A percentile compares a stretch with the other conserved stretches of the same genome.
phyloP scores from a whole-genome alignment of 495 filamentous ascomycete genomes.

The Xylaria castorea region DNA sequence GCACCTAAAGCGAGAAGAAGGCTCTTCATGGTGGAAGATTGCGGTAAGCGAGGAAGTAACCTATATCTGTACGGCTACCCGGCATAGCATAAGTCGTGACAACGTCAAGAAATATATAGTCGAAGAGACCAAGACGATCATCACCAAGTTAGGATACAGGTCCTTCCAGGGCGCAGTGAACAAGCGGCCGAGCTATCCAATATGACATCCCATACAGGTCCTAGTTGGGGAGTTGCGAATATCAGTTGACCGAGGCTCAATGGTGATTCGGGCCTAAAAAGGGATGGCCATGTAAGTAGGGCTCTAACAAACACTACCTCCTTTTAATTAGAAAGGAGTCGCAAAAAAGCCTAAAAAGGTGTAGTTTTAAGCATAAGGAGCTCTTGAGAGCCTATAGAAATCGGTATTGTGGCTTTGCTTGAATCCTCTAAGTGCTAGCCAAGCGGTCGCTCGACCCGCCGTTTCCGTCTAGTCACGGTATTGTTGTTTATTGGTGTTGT shows the following conservation, averaged over 20 bases:
- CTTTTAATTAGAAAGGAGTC: constrained; percentile 9
- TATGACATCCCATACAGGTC: constrained; percentile 3
- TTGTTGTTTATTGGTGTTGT: not conserved
- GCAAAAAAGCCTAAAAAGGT: not conserved
- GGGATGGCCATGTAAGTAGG: not conserved
- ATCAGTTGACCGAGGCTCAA: constrained; percentile 1
- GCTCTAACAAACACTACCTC: not conserved
- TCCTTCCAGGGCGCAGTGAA: not conserved
- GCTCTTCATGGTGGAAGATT: constrained; percentile 34
- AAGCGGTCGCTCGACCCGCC: not conserved
- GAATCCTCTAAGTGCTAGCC: not conserved
- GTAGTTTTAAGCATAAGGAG: not conserved
- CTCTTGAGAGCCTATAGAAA: not conserved
- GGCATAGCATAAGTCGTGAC: not conserved
- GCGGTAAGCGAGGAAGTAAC: not conserved
- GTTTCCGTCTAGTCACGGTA: not conserved
- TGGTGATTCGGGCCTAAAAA: not conserved
- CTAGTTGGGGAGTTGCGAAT: not conserved
- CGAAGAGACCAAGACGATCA: not conserved
- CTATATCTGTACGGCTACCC: not conserved
- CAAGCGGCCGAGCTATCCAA: not conserved
- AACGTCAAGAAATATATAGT: constrained; percentile 23
- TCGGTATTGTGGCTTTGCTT: constrained; percentile 6
- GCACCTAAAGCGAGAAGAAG: constrained; percentile 35
- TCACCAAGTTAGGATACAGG: not conserved